Evolutionary conservation across 2,329 filamentous ascomycete genomes (phyloP).

Genomic region (Botrytis pseudocinerea): DNA sequence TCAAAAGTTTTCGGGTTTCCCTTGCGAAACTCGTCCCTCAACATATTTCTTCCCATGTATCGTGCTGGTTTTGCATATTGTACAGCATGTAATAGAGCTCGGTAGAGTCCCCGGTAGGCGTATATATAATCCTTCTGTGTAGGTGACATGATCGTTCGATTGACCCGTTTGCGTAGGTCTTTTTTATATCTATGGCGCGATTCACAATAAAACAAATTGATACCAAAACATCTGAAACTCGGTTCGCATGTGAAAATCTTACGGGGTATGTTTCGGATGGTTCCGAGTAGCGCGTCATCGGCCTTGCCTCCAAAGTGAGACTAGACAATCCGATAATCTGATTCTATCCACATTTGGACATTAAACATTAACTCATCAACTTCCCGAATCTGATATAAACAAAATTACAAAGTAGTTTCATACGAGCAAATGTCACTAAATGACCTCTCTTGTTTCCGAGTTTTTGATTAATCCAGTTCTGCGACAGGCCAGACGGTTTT

Average conservation of each 20-base stretch:
- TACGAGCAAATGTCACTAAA: constrained; percentile 42
- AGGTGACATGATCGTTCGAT: background rate
- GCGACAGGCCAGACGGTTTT: constrained; percentile 65
- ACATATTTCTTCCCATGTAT: constrained; percentile 58
- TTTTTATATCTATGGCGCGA: background rate
- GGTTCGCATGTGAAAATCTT: constrained; percentile 21
- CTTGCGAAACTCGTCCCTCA: constrained; percentile 59
- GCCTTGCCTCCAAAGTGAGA: constrained; percentile 8
- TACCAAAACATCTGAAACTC: constrained; percentile 3
- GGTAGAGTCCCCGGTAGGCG: constrained; percentile 71
- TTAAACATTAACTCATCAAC: background rate
- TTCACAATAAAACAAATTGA: background rate
- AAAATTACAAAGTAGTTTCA: constrained; percentile 11
- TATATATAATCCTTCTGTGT: constrained; percentile 50
- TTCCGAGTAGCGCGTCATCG: constrained; percentile 28
- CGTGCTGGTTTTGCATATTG: constrained; percentile 70
- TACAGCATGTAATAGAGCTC: constrained; percentile 66
- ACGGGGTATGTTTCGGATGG: constrained; percentile 16
- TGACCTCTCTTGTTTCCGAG: constrained; percentile 64
- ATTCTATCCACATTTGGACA: constrained; percentile 5
- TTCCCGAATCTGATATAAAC: background rate
- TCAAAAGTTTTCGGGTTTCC: constrained; percentile 51
- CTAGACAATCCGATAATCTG: background rate
- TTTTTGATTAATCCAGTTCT: constrained; percentile 67
- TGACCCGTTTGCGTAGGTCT: background rate